Base-by-base conservation (phyloP, 2,329 filamentous ascomycete genomes). In the Botryotinia narcissicola region DNA sequence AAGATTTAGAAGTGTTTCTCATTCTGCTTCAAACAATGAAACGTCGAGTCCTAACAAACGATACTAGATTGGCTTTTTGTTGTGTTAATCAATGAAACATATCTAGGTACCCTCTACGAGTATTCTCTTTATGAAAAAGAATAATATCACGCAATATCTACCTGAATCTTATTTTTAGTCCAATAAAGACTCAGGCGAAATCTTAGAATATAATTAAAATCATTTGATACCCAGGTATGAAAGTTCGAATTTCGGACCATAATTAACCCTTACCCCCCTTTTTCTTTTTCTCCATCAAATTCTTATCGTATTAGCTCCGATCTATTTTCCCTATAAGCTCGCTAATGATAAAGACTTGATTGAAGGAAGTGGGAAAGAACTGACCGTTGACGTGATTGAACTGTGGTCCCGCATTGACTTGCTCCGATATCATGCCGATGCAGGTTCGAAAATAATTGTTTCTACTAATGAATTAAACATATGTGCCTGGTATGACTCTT, bases 341-440 rank as follows among this genome's bases (percentile, higher is more conserved):
- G 66, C 66, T 57, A 57, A 57, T 57, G 48, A 68, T 42, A 68
- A 57, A 40, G 64, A 32, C 25, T 63, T 63, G 37, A 62, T 62
- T 62, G 60, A n/a, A 32, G 37, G 61, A 61, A 37, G 40, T 42
- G 40, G 10, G 25, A 42, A 20, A 20, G 46, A 48, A 48, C n/a
- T 46, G 62, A 46, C 62, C 16, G 37, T 35, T 67, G 63, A 51
- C 46, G 63, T 67, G 64, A 67, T 48, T 67, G 46, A 40, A 51
- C 8, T 40, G 29, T 54, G 37, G 40, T 63, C 69, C 54, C 69
- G 42, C 42, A 61, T 40, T 37, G 20, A 54, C 60, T n/a, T 48
- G 61, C 32, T 72, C 71, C 71, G 71, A 72, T 72, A 72, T 69
- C 29, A 68, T 67, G 71, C 71, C 51, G 62, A 69, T 72, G 51